phyloP scores from a whole-genome alignment of 768 basidiomycete species.

The Boletus sp. region DNA sequence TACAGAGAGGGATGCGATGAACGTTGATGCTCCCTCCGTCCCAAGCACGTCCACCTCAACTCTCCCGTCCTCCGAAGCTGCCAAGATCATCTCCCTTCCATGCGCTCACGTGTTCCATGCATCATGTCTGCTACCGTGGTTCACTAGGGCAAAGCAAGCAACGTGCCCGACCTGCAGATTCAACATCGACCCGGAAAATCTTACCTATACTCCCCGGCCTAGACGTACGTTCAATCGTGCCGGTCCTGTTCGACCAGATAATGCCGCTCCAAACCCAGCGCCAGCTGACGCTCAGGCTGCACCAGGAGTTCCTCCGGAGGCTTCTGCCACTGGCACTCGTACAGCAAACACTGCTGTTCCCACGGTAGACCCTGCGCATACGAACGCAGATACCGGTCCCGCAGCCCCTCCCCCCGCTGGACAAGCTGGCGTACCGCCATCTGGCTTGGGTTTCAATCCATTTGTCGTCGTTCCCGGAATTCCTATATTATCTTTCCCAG shows the following conservation, averaged over 20 bases:
- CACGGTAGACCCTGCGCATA: not conserved
- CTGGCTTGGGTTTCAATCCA: conserved; percentile 17
- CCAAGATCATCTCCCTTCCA: conserved; percentile 65
- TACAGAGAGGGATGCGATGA: conserved; percentile 12
- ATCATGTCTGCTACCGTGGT: conserved; percentile 79
- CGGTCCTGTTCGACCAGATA: conserved; percentile 12
- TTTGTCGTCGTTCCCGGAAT: conserved; percentile 19
- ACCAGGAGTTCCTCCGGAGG: conserved; percentile 8
- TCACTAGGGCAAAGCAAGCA: conserved; percentile 72
- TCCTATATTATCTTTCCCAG: conserved; percentile 29
- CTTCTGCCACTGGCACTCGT: not conserved
- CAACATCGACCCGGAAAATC: conserved; percentile 75
- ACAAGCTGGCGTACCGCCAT: conserved; percentile 5
- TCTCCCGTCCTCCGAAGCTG: conserved; percentile 20
- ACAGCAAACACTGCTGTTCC: not conserved
- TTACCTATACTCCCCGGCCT: conserved; percentile 45
- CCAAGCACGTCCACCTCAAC: conserved; percentile 6
- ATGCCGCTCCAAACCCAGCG: conserved; percentile 12
- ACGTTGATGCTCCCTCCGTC: conserved; percentile 17
- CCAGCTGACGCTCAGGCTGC: conserved; percentile 7
- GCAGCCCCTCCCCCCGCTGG: not conserved
- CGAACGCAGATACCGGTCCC: not conserved
- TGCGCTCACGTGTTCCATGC: conserved; percentile 84
- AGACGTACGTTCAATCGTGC: conserved; percentile 18
- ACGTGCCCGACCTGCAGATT: conserved; percentile 85